phyloP scores from a whole-genome alignment of 352 stramenopile genomes.

The Aphanomyces invadans region DNA sequence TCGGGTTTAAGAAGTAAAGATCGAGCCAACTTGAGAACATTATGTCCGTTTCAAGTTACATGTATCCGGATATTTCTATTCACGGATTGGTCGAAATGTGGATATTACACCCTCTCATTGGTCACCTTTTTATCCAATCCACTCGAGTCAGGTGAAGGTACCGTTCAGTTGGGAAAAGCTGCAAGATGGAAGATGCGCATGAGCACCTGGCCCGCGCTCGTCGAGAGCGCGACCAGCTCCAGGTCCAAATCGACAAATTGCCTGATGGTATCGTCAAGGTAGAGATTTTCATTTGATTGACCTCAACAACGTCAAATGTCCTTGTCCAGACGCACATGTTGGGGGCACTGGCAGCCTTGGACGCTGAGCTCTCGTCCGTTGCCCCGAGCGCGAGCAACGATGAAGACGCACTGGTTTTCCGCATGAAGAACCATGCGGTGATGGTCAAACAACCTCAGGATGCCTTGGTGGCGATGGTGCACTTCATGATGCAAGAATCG shows the following conservation, averaged over 20 bases:
- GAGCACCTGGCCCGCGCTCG: background rate
- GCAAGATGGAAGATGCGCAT: background rate
- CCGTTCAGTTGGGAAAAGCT: background rate
- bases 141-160: background rate
- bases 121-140: background rate
- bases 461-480: constrained; percentile 59
- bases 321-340: constrained; percentile 58
- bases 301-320: background rate
- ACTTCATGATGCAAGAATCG: constrained; percentile 59
- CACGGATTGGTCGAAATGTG: too few species aligned
- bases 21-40: too few species aligned
- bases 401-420: constrained; percentile 37
- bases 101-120: too few species aligned
- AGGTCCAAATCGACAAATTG: constrained; percentile 1
- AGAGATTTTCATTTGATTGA: background rate
- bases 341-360: constrained; percentile 45
- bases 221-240: constrained; percentile 8
- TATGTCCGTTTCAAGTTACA: too few species aligned
- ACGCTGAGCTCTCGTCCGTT: constrained; percentile 15
- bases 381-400: constrained; percentile 27
- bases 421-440: constrained; percentile 40
- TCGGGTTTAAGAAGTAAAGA: too few species aligned
- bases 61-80: too few species aligned
- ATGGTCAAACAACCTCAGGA: constrained; percentile 45
- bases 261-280: constrained; percentile 22